Evolutionary conservation across 495 filamentous ascomycete species (phyloP).

Genomic region (Pyronema domesticum): DNA sequence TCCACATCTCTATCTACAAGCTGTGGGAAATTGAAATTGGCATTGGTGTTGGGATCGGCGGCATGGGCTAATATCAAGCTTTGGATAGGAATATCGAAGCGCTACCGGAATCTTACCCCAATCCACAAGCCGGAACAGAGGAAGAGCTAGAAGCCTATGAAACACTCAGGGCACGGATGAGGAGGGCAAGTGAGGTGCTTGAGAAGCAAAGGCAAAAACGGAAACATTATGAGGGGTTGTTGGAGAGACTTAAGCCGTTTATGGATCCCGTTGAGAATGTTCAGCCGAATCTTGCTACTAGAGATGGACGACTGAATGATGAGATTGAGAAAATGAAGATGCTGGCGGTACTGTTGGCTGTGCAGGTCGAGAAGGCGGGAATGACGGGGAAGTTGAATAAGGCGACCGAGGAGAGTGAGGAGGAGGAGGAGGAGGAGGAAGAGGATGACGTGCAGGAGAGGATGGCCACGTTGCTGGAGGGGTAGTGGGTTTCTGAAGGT

Average conservation of each 20-base stretch:
- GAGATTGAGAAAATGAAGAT: constrained; percentile 64
- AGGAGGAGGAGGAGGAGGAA: constrained; percentile 26
- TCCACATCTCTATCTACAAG: too few species aligned
- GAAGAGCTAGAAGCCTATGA: constrained; percentile 20
- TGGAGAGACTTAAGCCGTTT: constrained; percentile 21
- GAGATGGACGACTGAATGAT: constrained; percentile 50
- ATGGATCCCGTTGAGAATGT: constrained; percentile 36
- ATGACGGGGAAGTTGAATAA: constrained; percentile 5
- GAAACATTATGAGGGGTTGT: constrained; percentile 24
- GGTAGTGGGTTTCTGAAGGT: constrained; percentile 18
- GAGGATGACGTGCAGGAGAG: constrained; percentile 27
- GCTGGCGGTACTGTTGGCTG: constrained; percentile 52
- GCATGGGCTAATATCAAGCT: neutral
- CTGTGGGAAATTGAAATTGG: too few species aligned
- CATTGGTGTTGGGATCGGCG: neutral
- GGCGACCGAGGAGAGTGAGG: constrained; percentile 8
- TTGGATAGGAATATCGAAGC: constrained; percentile 15
- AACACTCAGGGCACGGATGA: constrained; percentile 17
- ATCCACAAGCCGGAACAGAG: constrained; percentile 6
- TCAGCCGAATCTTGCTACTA: constrained; percentile 60
- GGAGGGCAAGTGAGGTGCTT: constrained; percentile 7
- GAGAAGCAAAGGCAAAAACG: constrained; percentile 15
- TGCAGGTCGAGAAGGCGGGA: constrained; percentile 17
- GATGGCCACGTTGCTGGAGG: constrained; percentile 27
- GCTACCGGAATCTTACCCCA: constrained; percentile 17